phyloP scores from a whole-genome alignment of 768 basidiomycete species.

The Leccinum uliginosum region DNA sequence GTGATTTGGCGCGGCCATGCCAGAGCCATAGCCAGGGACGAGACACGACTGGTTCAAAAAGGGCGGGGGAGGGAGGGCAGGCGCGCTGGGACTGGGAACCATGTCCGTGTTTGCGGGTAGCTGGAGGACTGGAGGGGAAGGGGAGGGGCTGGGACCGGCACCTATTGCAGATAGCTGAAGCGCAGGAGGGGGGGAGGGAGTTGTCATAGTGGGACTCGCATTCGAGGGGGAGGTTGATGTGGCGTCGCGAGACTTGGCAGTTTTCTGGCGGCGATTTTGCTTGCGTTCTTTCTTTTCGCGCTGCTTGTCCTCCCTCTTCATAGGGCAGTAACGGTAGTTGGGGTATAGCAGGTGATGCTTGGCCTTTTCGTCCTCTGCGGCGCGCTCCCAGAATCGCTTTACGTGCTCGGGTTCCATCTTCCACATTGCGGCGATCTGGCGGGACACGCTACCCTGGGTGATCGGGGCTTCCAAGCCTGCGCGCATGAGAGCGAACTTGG shows the following conservation, averaged over 20 bases:
- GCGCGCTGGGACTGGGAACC: neutral
- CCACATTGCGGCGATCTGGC: conserved; percentile 62
- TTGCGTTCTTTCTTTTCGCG: conserved; percentile 38
- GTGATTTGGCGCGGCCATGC: conserved; percentile 14
- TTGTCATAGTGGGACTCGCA: neutral
- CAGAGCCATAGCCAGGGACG: conserved; percentile 2
- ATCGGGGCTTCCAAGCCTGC: conserved; percentile 29
- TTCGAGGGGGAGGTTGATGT: neutral
- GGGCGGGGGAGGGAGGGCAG: neutral
- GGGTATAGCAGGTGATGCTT: conserved; percentile 52
- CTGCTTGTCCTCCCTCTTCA: conserved; percentile 47
- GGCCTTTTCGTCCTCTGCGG: conserved; percentile 49
- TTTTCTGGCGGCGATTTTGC: conserved; percentile 26
- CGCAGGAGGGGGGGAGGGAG: neutral
- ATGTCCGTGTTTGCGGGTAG: neutral
- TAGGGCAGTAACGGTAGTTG: conserved; percentile 54
- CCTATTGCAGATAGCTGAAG: neutral
- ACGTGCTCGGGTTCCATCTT: conserved; percentile 45
- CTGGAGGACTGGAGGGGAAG: neutral
- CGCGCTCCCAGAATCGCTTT: conserved; percentile 47
- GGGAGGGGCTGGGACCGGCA: neutral
- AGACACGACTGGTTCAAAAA: neutral
- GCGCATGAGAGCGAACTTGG: conserved; percentile 35
- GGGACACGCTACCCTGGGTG: conserved; percentile 63
- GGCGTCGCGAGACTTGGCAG: conserved; percentile 18